Evolutionary conservation across 495 filamentous ascomycete species (phyloP).

Genomic region (Lindgomyces ingoldianus): DNA sequence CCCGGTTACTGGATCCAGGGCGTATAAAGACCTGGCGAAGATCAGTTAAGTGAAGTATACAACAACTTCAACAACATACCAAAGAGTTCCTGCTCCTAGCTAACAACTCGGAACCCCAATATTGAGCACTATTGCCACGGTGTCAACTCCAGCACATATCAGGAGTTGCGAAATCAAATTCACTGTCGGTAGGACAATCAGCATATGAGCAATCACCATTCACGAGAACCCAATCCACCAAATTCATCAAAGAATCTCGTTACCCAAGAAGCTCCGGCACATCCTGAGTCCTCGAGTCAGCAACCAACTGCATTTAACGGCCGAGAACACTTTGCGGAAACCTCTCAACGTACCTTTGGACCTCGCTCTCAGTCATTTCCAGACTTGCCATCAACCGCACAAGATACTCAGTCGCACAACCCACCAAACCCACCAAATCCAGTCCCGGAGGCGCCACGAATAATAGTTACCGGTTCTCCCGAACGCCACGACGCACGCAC

Average conservation of each 20-base stretch:
- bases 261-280: background rate
- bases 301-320: slow-evolving; percentile 4
- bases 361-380: background rate
- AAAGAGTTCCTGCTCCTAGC: background rate
- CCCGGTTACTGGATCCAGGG: background rate
- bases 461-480: slow-evolving; percentile 23
- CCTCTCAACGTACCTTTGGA: slow-evolving; percentile 18
- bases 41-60: slow-evolving; percentile 15
- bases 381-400: background rate
- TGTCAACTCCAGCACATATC: background rate
- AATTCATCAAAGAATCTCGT: background rate
- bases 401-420: background rate
- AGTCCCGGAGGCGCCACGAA: slow-evolving; percentile 9
- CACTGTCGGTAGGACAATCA: background rate
- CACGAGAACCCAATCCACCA: slow-evolving; percentile 20
- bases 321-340: slow-evolving; percentile 5
- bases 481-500: background rate
- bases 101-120: background rate
- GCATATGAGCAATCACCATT: slow-evolving; percentile 22
- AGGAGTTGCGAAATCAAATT: background rate
- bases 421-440: background rate
- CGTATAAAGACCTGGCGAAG: slow-evolving; percentile 23
- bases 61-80: slow-evolving; percentile 16
- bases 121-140: no score
- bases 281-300: slow-evolving; percentile 6